These are phyloP conservation scores for Bullera alba DNA, from an alignment of 768 basidiomycete species.

Conservation along the genomic window DNA sequence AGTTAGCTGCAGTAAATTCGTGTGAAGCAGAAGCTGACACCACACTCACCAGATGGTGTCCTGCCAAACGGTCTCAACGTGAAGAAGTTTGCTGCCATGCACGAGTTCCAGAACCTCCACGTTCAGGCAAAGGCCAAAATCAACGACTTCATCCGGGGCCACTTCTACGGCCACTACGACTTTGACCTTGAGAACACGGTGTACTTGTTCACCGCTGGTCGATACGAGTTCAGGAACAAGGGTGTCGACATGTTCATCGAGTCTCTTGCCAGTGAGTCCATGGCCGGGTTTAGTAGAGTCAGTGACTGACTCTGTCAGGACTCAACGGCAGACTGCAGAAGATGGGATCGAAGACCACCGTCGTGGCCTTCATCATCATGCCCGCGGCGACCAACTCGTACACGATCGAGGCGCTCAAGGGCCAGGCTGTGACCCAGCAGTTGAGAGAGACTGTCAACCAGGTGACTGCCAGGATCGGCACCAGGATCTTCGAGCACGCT, in stretches of 20 bases:
- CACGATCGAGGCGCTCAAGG: slow-evolving; percentile 93
- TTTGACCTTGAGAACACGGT: slow-evolving; percentile 73
- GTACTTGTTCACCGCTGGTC: slow-evolving; percentile 97
- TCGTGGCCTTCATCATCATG: slow-evolving; percentile 99
- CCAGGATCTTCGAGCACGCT: slow-evolving; percentile 86
- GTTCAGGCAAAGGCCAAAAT: slow-evolving; percentile 92
- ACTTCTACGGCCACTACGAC: slow-evolving; percentile 96
- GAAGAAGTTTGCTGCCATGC: slow-evolving; percentile 98
- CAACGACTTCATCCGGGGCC: slow-evolving; percentile 92
- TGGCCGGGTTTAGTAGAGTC: no score
- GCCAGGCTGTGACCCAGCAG: slow-evolving; percentile 95
- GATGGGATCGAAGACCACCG: slow-evolving; percentile 68
- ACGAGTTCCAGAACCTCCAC: slow-evolving; percentile 91
- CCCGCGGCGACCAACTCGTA: slow-evolving; percentile 93
- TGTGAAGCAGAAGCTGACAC: not conserved
- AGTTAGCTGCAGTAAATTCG: slow-evolving; percentile 3
- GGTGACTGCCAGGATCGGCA: slow-evolving; percentile 87
- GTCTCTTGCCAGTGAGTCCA: slow-evolving; percentile 65
- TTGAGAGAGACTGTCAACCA: slow-evolving; percentile 91
- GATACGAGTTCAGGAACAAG: slow-evolving; percentile 99
- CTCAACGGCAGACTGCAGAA: slow-evolving; percentile 62
- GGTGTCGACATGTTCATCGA: slow-evolving; percentile 99
- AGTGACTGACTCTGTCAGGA: slow-evolving; percentile 29
- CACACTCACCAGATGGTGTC: slow-evolving; percentile 69
- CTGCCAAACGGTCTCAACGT: slow-evolving; percentile 97